Evolutionary conservation across 345 rosid species (phyloP), one percentile per base, ranked within the genome.

Genomic region (thale cress (Arabidopsis thaliana)): DNA sequence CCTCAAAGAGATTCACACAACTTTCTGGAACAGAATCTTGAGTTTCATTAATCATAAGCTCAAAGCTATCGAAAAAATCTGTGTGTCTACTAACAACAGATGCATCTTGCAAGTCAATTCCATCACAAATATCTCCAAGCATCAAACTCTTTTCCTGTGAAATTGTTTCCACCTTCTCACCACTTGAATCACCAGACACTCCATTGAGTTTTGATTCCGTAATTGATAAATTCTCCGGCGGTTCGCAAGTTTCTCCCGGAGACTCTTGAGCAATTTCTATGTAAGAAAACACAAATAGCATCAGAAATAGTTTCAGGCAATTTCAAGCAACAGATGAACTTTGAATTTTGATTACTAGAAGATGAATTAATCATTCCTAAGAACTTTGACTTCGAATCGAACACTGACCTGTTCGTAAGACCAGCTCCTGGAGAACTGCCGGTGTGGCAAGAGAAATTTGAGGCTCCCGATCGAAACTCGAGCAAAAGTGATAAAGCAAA

Each of bases 41-140:
- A 40, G 65, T 82, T 62, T 75, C 89, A 25, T 82, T 77, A 36
- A 86, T 62, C 56, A 83, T 64, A 56, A 78, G 73, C 69, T 87
- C 82, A 61, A 89, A 69, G 38, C 86, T 92, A 63, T 84, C 79
- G 63, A 88, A 80, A 53, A 88, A 37, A 40, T 77, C 75, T 8
- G 79, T 84, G 11, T 79, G 76, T 36, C 22, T 38, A 49, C 65
- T 78, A 61, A 70, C 30, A 41, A 69, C 77, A 59, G 79, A 20
- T 40, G 64, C 36, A 78, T 79, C 87, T 38, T 50, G 79, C 13
- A 69, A 78, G 42, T 77, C 68, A 34, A 63, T 80, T 63, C 55
- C 84, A n/a, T 74, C 73, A 38, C 11, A 51, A 64, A 32, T 37
- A 69, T 80, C 69, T 53, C 40, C 49, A 57, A 67, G 56, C 61